Evolutionary conservation across 2,329 filamentous ascomycete genomes (phyloP).

Genomic region (Exophiala aquamarina): DNA sequence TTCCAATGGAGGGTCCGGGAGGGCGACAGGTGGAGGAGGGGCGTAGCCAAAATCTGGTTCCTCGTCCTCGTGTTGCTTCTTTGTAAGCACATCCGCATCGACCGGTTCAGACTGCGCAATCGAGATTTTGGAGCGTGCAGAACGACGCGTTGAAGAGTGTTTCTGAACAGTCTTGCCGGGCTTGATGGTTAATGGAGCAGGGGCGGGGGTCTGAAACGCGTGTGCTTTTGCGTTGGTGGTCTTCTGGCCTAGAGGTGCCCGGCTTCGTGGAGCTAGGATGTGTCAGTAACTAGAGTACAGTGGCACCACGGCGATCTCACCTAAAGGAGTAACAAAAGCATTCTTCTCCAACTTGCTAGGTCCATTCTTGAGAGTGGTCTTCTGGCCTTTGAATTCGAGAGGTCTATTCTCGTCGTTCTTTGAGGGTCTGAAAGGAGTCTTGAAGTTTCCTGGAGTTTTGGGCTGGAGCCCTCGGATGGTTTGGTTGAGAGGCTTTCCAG

Average conservation of each 20-base stretch:
- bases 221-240: slow-evolving; percentile 90
- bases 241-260: slow-evolving; percentile 87
- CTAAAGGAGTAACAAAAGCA: slow-evolving; percentile 75
- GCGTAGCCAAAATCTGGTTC: slow-evolving; percentile 86
- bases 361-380: slow-evolving; percentile 56
- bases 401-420: slow-evolving; percentile 85
- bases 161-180: slow-evolving; percentile 63
- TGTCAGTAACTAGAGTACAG: slow-evolving; percentile 10
- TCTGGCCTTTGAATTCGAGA: slow-evolving; percentile 56
- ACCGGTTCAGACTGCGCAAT: slow-evolving; percentile 45
- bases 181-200: slow-evolving; percentile 59
- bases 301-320: slow-evolving; percentile 50
- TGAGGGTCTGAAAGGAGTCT: slow-evolving; percentile 76
- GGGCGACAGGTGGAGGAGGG: slow-evolving; percentile 63
- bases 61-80: slow-evolving; percentile 51
- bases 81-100: slow-evolving; percentile 24
- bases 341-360: slow-evolving; percentile 57
- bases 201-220: slow-evolving; percentile 65
- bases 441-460: slow-evolving; percentile 78
- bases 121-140: slow-evolving; percentile 55
- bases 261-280: slow-evolving; percentile 60
- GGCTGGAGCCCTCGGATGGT: slow-evolving; percentile 60
- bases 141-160: slow-evolving; percentile 59
- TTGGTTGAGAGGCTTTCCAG: slow-evolving; percentile 71
- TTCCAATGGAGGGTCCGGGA: slow-evolving; percentile 47